Evolutionary conservation across 192 early-diverging fungal genomes (phyloP).

Genomic region (Coemansia sp.): DNA sequence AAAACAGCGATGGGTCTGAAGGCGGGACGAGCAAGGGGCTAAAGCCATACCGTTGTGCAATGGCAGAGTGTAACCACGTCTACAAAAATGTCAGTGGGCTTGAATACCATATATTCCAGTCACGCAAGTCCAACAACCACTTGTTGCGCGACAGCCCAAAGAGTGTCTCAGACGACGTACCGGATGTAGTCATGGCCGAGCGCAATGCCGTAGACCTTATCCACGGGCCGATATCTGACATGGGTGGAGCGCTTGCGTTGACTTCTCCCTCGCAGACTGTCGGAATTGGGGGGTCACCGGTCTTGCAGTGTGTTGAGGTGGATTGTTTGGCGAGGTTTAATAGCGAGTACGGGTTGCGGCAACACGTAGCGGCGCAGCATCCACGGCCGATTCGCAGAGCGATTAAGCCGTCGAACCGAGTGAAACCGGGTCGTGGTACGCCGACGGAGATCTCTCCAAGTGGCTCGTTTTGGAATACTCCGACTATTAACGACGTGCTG

Average conservation of each 20-base stretch:
- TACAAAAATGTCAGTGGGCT: slow-evolving; percentile 88
- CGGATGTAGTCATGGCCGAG: slow-evolving; percentile 1
- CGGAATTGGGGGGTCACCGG: background rate
- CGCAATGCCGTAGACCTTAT: background rate
- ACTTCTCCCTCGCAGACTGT: background rate
- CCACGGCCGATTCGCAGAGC: slow-evolving; percentile 49
- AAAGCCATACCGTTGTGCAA: slow-evolving; percentile 67
- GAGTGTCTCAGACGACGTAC: background rate
- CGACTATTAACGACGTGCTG: slow-evolving; percentile 28
- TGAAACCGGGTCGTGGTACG: slow-evolving; percentile 10
- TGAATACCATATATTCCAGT: slow-evolving; percentile 72
- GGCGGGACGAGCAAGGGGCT: slow-evolving; percentile 2
- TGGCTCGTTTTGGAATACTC: slow-evolving; percentile 23
- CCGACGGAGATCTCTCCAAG: slow-evolving; percentile 3
- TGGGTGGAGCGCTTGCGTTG: background rate
- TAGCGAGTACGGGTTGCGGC: slow-evolving; percentile 31
- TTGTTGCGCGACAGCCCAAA: slow-evolving; percentile 15
- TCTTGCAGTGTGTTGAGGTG: slow-evolving; percentile 42
- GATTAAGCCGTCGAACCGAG: slow-evolving; percentile 38
- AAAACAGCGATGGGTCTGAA: background rate
- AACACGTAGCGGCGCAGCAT: slow-evolving; percentile 34
- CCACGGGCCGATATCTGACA: background rate
- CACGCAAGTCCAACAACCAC: slow-evolving; percentile 49
- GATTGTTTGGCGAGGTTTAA: slow-evolving; percentile 33
- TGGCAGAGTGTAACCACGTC: slow-evolving; percentile 63